These are phyloP conservation scores for Neopestalotiopsis sp. DNA, from an alignment of 2,329 filamentous ascomycete species.

Conservation along the genomic window DNA sequence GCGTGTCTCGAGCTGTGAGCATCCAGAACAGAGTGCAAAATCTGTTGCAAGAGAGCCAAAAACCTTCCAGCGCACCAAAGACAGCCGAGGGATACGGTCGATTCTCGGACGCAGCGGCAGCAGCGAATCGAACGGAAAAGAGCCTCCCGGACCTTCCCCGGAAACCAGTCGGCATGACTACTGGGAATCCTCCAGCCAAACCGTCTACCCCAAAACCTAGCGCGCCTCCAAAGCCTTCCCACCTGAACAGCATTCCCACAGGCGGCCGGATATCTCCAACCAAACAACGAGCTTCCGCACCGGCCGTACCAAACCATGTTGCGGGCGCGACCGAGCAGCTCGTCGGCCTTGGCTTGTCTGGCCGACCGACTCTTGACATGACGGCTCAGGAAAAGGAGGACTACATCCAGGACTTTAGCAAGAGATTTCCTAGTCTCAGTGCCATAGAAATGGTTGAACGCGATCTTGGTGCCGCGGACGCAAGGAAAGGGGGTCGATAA, in stretches of 20 bases:
- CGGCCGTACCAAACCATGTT: conserved; percentile 31
- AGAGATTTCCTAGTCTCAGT: conserved; percentile 84
- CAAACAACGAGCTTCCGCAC: conserved; percentile 38
- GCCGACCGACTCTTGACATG: conserved; percentile 60
- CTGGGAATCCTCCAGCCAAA: conserved; percentile 28
- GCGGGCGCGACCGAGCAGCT: conserved; percentile 42
- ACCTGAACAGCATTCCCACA: conserved; percentile 62
- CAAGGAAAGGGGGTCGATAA: conserved; percentile 25
- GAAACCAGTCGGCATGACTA: conserved; percentile 52
- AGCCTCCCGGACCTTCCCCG: conserved; percentile 51
- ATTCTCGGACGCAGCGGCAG: conserved; percentile 68
- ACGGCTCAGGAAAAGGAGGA: conserved; percentile 66
- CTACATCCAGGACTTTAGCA: conserved; percentile 74
- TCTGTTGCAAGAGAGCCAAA: conserved; percentile 79
- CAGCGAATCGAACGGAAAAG: conserved; percentile 44
- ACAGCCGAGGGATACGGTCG: conserved; percentile 91
- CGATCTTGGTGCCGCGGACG: conserved; percentile 52
- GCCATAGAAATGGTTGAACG: conserved; percentile 89
- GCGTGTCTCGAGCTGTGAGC: conserved; percentile 71
- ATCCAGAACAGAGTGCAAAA: conserved; percentile 93
- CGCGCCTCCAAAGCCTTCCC: conserved; percentile 66
- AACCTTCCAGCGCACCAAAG: conserved; percentile 61
- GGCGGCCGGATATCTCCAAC: conserved; percentile 50
- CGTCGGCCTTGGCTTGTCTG: conserved; percentile 52
- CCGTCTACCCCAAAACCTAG: conserved; percentile 47